A percentile compares a stretch with the other conserved stretches of the same genome.
Conservation (phyloP, 2,329 filamentous ascomycete species). For the Colletotrichum gloeosporioides region DNA sequence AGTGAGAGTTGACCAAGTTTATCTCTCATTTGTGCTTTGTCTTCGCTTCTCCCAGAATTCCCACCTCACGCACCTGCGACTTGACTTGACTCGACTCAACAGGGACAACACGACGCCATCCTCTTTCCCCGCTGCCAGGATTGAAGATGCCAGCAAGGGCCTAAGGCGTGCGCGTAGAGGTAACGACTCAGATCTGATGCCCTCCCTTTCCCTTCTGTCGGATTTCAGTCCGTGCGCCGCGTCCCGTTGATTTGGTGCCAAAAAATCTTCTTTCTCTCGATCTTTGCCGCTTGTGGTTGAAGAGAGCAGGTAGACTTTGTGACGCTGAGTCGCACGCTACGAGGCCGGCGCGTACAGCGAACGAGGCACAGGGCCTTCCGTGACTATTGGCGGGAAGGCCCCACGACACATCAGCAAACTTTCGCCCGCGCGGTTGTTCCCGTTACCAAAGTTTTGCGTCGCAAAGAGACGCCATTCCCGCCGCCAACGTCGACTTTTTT, state of each 20-base stretch:
- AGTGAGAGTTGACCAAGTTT: constrained; percentile 12
- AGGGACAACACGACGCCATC: background rate
- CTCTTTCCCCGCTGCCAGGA: background rate
- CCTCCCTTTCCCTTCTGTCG: constrained; percentile 16
- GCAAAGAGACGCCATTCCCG: background rate
- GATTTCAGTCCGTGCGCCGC: constrained; percentile 10
- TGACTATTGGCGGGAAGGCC: background rate
- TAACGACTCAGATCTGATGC: background rate
- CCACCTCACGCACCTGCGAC: background rate
- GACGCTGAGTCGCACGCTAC: background rate
- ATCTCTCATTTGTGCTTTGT: background rate
- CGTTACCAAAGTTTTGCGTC: background rate
- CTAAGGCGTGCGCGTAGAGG: constrained; percentile 3
- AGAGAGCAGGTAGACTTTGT: background rate
- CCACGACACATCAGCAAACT: constrained; percentile 8
- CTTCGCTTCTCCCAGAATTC: background rate
- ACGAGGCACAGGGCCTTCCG: background rate
- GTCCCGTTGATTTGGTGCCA: background rate
- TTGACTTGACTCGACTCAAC: background rate
- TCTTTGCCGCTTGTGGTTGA: background rate
- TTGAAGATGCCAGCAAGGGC: background rate
- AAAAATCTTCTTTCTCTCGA: background rate
- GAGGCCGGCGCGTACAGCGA: background rate
- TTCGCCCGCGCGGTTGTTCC: constrained; percentile 13
- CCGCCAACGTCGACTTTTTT: background rate